A percentile compares a stretch with the other conserved stretches of the same genome.
These are phyloP conservation scores for Botrytis aclada DNA, from an alignment of 2,329 filamentous ascomycete genomes.

Conservation along the genomic window DNA sequence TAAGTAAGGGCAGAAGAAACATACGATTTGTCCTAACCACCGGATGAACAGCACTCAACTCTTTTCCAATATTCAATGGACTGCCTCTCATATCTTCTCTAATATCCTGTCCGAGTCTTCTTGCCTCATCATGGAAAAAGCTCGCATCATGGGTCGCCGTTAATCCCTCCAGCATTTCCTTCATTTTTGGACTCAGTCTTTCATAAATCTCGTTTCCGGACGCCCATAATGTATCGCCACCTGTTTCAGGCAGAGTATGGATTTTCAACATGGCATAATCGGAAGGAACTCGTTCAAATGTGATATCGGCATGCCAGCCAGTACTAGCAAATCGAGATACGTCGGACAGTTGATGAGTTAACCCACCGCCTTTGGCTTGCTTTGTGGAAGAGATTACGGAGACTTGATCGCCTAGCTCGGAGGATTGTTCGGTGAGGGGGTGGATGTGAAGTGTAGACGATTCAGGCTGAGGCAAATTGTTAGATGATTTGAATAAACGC, in stretches of 20 bases:
- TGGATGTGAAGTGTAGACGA: constrained; percentile 54
- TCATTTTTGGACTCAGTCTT: constrained; percentile 48
- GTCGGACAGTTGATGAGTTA: constrained; percentile 51
- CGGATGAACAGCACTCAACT: constrained; percentile 41
- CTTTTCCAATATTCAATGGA: constrained; percentile 25
- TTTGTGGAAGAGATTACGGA: constrained; percentile 53
- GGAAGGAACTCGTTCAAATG: constrained; percentile 52
- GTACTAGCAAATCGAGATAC: constrained; percentile 48
- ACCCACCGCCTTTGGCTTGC: constrained; percentile 26
- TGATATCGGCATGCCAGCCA: constrained; percentile 54
- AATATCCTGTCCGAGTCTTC: constrained; percentile 43
- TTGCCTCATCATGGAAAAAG: constrained; percentile 51
- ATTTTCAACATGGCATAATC: constrained; percentile 54
- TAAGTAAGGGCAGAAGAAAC: not conserved
- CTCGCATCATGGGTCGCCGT: constrained; percentile 50
- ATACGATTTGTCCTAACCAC: constrained; percentile 56
- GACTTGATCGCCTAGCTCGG: constrained; percentile 54
- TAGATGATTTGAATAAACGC: not conserved
- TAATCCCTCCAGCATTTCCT: constrained; percentile 47
- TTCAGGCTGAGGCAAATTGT: constrained; percentile 19
- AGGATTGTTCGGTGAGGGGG: constrained; percentile 49
- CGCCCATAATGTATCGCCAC: constrained; percentile 49
- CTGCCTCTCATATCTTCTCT: constrained; percentile 47
- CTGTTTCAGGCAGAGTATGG: constrained; percentile 46
- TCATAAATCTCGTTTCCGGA: constrained; percentile 54